A percentile compares a stretch with the other conserved stretches of the same genome.
Conservation (phyloP, 108 stramenopile genomes). For the Tribonema minus region DNA sequence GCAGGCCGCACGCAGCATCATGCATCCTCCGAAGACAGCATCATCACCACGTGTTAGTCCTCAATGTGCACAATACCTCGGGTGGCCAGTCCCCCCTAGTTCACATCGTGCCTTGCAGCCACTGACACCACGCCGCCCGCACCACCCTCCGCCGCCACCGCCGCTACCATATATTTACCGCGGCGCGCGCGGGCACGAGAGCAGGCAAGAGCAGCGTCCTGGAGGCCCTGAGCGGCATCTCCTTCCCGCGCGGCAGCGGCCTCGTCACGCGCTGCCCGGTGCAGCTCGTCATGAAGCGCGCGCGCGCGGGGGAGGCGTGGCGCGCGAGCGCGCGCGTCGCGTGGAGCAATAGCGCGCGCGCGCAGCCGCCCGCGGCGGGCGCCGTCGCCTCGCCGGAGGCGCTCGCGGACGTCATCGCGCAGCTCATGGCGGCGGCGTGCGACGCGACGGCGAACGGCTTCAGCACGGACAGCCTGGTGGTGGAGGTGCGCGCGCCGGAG, state of each 20-base stretch:
- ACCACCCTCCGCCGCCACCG: too few relatives aligned
- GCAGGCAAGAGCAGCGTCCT: conserved; percentile 54
- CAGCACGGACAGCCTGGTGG: conserved; percentile 44
- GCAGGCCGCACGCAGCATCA: too few relatives aligned
- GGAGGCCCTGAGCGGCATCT: conserved; percentile 51
- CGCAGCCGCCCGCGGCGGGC: conserved; percentile 40
- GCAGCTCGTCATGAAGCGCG: conserved; percentile 50
- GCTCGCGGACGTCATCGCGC: conserved; percentile 19
- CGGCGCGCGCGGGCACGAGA: too few relatives aligned
- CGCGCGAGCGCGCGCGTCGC: conserved; percentile 32
- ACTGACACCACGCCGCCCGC: too few relatives aligned
- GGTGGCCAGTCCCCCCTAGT: too few relatives aligned
- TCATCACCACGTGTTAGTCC: too few relatives aligned
- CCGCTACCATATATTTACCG: too few relatives aligned
- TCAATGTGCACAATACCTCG: too few relatives aligned
- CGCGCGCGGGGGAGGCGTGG: conserved; percentile 21
- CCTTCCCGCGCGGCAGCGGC: conserved; percentile 51
- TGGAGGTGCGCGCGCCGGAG: conserved; percentile 43
- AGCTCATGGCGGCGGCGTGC: conserved; percentile 35
- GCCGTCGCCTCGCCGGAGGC: conserved; percentile 28
- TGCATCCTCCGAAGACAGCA: too few relatives aligned
- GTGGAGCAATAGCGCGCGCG: conserved; percentile 4
- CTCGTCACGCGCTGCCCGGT: conserved; percentile 58
- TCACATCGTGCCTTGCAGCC: too few relatives aligned
- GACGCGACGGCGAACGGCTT: conserved; percentile 15